These are phyloP conservation scores for Naganishia kalamii DNA, from an alignment of 768 basidiomycete species.

Conservation along the genomic window DNA sequence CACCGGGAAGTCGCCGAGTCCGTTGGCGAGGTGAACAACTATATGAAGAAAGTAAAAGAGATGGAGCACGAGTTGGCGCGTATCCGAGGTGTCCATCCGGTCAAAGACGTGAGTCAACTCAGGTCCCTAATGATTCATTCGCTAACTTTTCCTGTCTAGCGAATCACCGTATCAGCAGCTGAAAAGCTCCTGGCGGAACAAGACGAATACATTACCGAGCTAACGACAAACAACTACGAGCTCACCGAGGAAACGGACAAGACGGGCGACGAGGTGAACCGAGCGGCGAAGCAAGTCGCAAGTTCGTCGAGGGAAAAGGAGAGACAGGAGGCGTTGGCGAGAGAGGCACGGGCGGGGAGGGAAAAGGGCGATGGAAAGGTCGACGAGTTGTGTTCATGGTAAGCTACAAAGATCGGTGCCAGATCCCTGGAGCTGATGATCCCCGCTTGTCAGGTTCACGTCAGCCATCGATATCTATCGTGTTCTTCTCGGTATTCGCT, in stretches of 20 bases:
- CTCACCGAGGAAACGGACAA: conserved; percentile 48
- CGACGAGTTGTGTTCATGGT: conserved; percentile 47
- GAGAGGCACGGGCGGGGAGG: conserved; percentile 64
- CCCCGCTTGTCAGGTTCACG: conserved; percentile 57
- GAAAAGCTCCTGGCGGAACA: conserved; percentile 68
- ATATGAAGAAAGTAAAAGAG: conserved; percentile 60
- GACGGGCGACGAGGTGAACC: conserved; percentile 50
- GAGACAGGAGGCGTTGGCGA: conserved; percentile 59
- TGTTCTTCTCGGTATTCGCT: conserved; percentile 57
- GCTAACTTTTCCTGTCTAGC: conserved; percentile 47
- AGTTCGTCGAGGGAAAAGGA: conserved; percentile 47
- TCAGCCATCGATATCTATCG: conserved; percentile 63
- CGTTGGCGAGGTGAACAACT: conserved; percentile 22
- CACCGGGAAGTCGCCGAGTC: conserved; percentile 14
- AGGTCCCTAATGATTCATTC: too few species aligned
- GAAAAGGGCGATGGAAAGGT: conserved; percentile 48
- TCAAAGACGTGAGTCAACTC: conserved; percentile 50
- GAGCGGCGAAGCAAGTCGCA: conserved; percentile 44
- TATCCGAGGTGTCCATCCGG: conserved; percentile 67
- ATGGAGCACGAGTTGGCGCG: conserved; percentile 71
- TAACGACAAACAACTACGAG: conserved; percentile 60
- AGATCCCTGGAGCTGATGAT: background rate
- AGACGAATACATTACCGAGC: conserved; percentile 68
- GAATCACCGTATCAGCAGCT: conserved; percentile 69
- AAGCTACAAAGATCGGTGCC: conserved; percentile 48